Evolutionary conservation across 805 yeast species (phyloP).

Genomic region (Saccharomycopsis fibuligera): DNA sequence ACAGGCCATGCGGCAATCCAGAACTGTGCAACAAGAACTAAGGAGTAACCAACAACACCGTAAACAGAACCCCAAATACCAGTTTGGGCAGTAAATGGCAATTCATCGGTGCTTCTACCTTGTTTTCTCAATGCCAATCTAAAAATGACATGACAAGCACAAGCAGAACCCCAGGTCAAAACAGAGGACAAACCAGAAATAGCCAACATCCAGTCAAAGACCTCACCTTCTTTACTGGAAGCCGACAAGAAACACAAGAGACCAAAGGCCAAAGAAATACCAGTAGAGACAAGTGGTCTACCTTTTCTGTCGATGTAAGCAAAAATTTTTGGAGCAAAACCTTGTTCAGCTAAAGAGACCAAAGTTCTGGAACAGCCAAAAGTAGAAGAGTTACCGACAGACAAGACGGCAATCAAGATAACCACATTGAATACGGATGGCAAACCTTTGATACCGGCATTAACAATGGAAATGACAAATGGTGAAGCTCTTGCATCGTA

Average conservation of each 20-base stretch:
- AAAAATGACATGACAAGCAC: constrained; percentile 54
- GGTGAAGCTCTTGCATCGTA: constrained; percentile 68
- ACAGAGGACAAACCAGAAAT: constrained; percentile 57
- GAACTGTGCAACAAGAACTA: constrained; percentile 70
- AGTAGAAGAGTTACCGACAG: constrained; percentile 71
- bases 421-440: constrained; percentile 66
- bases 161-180: constrained; percentile 59
- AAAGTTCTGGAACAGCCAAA: constrained; percentile 64
- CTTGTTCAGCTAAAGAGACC: constrained; percentile 56
- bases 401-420: constrained; percentile 57
- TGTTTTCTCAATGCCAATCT: constrained; percentile 58
- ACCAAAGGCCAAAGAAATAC: constrained; percentile 47
- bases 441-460: constrained; percentile 57
- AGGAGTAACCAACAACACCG: constrained; percentile 50
- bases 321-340: constrained; percentile 52
- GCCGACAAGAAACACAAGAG: constrained; percentile 53
- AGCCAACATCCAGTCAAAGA: constrained; percentile 60
- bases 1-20: constrained; percentile 76
- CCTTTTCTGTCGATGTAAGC: constrained; percentile 62
- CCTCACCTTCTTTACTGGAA: constrained; percentile 43
- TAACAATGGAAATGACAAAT: constrained; percentile 63
- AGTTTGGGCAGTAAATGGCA: constrained; percentile 57
- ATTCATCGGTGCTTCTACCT: constrained; percentile 63
- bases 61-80: constrained; percentile 64
- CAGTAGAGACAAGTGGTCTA: constrained; percentile 56